Evolutionary conservation across 1,284 basidiomycete species (phyloP).

Genomic region (Mycena citricolor): DNA sequence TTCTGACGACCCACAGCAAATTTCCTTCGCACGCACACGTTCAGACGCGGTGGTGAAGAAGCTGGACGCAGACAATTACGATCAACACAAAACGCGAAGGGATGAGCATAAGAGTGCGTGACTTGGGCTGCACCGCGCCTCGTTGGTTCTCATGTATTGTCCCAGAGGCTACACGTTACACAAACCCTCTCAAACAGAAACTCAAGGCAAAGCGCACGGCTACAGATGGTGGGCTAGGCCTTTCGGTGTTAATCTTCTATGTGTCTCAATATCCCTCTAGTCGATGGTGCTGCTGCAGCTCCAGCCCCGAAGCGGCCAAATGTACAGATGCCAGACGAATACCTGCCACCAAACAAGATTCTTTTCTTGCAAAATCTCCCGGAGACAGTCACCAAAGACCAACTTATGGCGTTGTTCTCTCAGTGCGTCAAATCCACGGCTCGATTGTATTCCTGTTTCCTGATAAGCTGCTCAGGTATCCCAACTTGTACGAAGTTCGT

Average conservation of each 20-base stretch:
- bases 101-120: conserved; percentile 79
- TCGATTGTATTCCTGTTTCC: not conserved
- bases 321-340: conserved; percentile 98
- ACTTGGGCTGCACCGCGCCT: conserved; percentile 3
- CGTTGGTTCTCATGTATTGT: conserved; percentile 10
- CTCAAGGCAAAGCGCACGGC: conserved; percentile 78
- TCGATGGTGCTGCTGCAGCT: conserved; percentile 66
- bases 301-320: conserved; percentile 74
- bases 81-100: conserved; percentile 74
- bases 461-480: conserved; percentile 57
- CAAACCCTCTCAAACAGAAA: conserved; percentile 86
- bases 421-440: conserved; percentile 61
- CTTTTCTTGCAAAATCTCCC: conserved; percentile 97
- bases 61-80: conserved; percentile 64
- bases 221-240: conserved; percentile 62
- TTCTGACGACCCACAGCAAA: conserved; percentile 61
- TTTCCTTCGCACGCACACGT: conserved; percentile 85
- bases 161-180: conserved; percentile 75
- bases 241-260: conserved; percentile 10
- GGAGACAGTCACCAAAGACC: conserved; percentile 87
- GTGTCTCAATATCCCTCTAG: conserved; percentile 33
- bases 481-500: conserved; percentile 92
- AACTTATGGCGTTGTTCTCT: conserved; percentile 84
- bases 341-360: conserved; percentile 98
- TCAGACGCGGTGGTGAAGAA: conserved; percentile 88